phyloP scores from a whole-genome alignment of 345 rosid species.

The Adansonia digitata region DNA sequence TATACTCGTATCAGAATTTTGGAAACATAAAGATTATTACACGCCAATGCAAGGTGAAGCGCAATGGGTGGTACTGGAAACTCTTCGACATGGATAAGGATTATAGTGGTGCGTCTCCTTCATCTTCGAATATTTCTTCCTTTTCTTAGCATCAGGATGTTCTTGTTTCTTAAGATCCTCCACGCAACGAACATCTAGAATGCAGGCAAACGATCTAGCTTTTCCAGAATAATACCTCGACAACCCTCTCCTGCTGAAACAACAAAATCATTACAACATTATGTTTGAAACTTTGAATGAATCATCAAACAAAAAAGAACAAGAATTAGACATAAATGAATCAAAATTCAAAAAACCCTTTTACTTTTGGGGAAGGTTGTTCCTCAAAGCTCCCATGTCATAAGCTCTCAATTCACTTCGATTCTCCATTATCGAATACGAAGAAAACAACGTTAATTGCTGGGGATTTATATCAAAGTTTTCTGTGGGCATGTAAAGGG shows the following conservation, averaged over 20 bases:
- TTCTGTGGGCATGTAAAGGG: too few species aligned
- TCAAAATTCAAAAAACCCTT: neutral
- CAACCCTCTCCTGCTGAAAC: constrained; percentile 51
- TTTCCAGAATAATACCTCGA: constrained; percentile 73
- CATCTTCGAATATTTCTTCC: constrained; percentile 41
- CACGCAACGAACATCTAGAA: constrained; percentile 57
- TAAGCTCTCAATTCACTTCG: constrained; percentile 29
- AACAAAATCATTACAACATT: neutral
- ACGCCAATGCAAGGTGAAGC: constrained; percentile 13
- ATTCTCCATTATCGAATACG: constrained; percentile 34
- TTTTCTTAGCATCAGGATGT: constrained; percentile 42
- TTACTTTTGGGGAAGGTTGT: constrained; percentile 55
- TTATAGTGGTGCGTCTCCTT: constrained; percentile 25
- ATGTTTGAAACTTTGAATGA: too few species aligned
- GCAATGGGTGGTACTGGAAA: constrained; percentile 38
- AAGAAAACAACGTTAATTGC: neutral
- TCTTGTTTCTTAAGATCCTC: constrained; percentile 72
- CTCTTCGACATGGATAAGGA: constrained; percentile 44
- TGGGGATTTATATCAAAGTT: neutral
- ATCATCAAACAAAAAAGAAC: neutral
- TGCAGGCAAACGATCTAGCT: constrained; percentile 66
- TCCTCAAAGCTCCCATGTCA: neutral
- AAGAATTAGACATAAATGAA: neutral
- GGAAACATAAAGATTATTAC: neutral
- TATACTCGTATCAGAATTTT: too few species aligned